A percentile compares a stretch with the other conserved stretches of the same genome.
Evolutionary conservation across 2,329 filamentous ascomycete species (phyloP).

Genomic region (Whalleya microplaca): DNA sequence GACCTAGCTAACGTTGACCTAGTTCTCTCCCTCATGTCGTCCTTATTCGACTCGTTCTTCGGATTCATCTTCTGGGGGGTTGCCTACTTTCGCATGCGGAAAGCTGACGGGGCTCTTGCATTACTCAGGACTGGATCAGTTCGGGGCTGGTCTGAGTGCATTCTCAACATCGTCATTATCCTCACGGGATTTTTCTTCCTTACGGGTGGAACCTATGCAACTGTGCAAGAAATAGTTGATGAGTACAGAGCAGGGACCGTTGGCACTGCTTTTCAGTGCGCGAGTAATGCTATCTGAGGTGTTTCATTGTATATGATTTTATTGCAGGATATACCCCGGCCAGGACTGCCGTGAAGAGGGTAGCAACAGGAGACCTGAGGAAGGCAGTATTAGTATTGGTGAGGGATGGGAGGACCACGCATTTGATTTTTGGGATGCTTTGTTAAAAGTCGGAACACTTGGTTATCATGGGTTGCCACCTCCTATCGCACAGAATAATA

Average conservation of each 20-base stretch:
- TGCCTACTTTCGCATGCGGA: slow-evolving; percentile 77
- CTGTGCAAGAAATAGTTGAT: slow-evolving; percentile 74
- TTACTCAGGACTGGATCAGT: slow-evolving; percentile 58
- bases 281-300: slow-evolving; percentile 63
- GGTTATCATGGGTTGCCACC: slow-evolving; percentile 4
- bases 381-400: slow-evolving; percentile 5
- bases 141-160: slow-evolving; percentile 57
- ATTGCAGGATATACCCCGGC: slow-evolving; percentile 28
- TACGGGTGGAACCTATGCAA: slow-evolving; percentile 78
- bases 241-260: slow-evolving; percentile 69
- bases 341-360: slow-evolving; percentile 9
- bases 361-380: slow-evolving; percentile 5
- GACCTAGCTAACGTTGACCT: slow-evolving; percentile 3
- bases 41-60: slow-evolving; percentile 89
- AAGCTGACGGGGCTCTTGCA: slow-evolving; percentile 60
- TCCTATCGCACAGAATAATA: slow-evolving; percentile 30
- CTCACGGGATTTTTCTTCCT: slow-evolving; percentile 79
- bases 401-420: slow-evolving; percentile 1
- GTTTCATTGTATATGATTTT: slow-evolving; percentile 16
- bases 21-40: slow-evolving; percentile 77
- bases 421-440: slow-evolving; percentile 5
- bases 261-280: slow-evolving; percentile 75
- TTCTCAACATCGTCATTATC: slow-evolving; percentile 75
- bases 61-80: slow-evolving; percentile 96
- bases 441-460: slow-evolving; percentile 1